Conservation (phyloP, 495 filamentous ascomycete species). For the Hyaloscypha bicolor region DNA sequence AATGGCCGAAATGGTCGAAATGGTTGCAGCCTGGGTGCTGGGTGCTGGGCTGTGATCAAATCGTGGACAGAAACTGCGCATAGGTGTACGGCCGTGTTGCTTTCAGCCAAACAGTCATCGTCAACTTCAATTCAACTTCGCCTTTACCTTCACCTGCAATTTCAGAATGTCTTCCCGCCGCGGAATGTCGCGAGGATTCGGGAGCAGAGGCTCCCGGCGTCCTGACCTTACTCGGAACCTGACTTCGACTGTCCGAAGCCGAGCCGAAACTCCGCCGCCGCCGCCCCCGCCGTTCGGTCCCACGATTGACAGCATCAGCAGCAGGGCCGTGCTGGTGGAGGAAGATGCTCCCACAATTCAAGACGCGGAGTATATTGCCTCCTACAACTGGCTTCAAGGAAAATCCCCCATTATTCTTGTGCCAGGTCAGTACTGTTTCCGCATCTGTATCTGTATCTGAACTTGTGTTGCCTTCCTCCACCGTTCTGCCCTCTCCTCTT, state of each 20-base stretch:
- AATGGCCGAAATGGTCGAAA: no score
- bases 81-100: no score
- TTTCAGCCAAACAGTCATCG: not conserved
- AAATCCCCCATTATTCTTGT: constrained; percentile 44
- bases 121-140: not conserved
- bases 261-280: not conserved
- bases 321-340: constrained; percentile 12
- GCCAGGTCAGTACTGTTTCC: constrained; percentile 19
- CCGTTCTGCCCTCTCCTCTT: no score
- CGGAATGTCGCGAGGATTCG: not conserved
- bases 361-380: constrained; percentile 45
- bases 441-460: no score
- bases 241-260: not conserved
- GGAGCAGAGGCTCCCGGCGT: not conserved
- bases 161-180: not conserved
- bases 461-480: no score
- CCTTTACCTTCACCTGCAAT: not conserved
- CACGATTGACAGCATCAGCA: constrained; percentile 22
- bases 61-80: no score
- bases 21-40: no score
- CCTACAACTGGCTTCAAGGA: constrained; percentile 56
- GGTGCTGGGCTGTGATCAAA: no score
- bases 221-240: no score
- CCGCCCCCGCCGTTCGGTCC: constrained; percentile 17
- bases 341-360: constrained; percentile 29